phyloP scores from a whole-genome alignment of 1,284 basidiomycete genomes.

The Cryptococcus maquisensis region DNA sequence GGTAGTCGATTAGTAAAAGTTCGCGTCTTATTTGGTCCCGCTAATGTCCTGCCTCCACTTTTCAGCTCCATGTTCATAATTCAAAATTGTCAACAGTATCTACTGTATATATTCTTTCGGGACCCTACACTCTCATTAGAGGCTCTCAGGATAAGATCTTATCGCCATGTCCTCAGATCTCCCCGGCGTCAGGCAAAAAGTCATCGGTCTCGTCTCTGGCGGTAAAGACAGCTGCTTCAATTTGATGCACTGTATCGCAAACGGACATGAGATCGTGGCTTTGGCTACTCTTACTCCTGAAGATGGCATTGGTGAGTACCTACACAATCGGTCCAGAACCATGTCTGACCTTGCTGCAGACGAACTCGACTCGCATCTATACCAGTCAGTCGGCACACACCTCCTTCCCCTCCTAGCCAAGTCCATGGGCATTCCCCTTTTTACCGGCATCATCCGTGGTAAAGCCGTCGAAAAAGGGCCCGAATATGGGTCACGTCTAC shows the following conservation, averaged over 20 bases:
- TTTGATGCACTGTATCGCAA: conserved; percentile 77
- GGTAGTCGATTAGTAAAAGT: too few relatives aligned
- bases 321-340: not conserved
- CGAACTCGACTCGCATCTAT: conserved; percentile 98
- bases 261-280: conserved; percentile 84
- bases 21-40: too few relatives aligned
- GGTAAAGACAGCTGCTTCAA: conserved; percentile 99
- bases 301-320: conserved; percentile 68
- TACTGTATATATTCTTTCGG: not conserved
- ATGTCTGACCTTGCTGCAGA: conserved; percentile 55
- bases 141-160: not conserved
- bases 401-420: conserved; percentile 81
- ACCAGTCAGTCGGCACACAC: conserved; percentile 96
- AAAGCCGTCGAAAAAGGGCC: conserved; percentile 72
- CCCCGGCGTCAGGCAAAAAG: conserved; percentile 56
- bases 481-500: conserved; percentile 69
- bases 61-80: not conserved
- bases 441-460: conserved; percentile 74
- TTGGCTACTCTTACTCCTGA: conserved; percentile 83
- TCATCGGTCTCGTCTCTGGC: conserved; percentile 90
- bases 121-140: too few relatives aligned
- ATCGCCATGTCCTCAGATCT: not conserved
- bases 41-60: too few relatives aligned
- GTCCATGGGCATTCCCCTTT: conserved; percentile 82
- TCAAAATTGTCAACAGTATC: not conserved